These are phyloP conservation scores for Mikania micrantha DNA, from an alignment of 129 eudicot species.

Conservation along the genomic window DNA sequence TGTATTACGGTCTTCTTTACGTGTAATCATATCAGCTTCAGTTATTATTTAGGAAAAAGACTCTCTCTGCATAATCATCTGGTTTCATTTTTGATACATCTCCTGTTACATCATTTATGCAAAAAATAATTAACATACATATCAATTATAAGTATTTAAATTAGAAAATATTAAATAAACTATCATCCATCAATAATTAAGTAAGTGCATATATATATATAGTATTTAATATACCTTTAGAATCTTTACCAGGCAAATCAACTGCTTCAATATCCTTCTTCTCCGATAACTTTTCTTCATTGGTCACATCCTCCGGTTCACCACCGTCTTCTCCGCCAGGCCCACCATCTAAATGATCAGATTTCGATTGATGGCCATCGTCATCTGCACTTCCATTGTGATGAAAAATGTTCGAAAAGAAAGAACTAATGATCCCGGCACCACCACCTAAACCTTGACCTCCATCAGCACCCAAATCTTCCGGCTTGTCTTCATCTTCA, in stretches of 20 bases:
- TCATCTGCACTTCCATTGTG: constrained; percentile 8
- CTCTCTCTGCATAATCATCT: constrained; percentile 22
- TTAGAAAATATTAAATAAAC: background rate
- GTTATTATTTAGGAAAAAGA: constrained; percentile 21
- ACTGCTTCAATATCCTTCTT: constrained; percentile 21
- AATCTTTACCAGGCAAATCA: constrained; percentile 27
- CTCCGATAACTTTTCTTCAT: constrained; percentile 11
- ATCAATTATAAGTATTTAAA: background rate
- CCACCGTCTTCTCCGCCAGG: constrained; percentile 7
- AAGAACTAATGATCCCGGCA: constrained; percentile 24
- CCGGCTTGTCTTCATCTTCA: constrained; percentile 9
- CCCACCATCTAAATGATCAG: background rate
- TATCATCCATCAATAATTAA: too few relatives aligned
- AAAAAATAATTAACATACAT: too few relatives aligned
- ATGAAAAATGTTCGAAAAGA: constrained; percentile 29
- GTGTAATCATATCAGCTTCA: too few relatives aligned
- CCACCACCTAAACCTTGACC: constrained; percentile 13
- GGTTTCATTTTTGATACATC: background rate
- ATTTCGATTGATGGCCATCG: background rate
- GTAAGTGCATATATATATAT: too few relatives aligned
- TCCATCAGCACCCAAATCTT: background rate
- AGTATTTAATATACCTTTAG: constrained; percentile 40
- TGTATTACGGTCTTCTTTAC: too few relatives aligned
- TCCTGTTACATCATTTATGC: constrained; percentile 7
- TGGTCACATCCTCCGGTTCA: constrained; percentile 13